Base-by-base conservation (phyloP, 352 stramenopile species). In the Globisporangium camurandrum region DNA sequence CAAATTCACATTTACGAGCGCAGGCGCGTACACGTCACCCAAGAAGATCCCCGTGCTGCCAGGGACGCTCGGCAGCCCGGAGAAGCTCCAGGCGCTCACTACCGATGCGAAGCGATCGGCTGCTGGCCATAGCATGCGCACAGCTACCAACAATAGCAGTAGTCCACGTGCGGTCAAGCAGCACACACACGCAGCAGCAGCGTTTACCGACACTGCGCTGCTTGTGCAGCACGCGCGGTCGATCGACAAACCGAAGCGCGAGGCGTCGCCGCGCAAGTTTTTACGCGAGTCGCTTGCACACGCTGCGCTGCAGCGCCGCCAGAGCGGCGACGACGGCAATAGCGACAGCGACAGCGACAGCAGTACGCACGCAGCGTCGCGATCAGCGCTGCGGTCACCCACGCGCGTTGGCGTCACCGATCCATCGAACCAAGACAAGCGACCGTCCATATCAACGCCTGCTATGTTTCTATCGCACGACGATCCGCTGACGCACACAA, bases 31-130 rank as follows among this genome's bases (percentile, higher is more conserved):
- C 61, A 82, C 69, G 36, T 84, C 78, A 11, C 78, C 78, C 0
- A 89, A 86, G 75, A 89, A 87, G 48, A 72, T 89, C 20, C 78
- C 78, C 0, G 62, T 85, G 34, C 85, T 89, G 38, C 75, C 78
- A 2, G 75, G 78, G 12, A 89, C 69, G 17, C 26, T 76, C 7
- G 59, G 69, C 33, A 88, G 72, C 23, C 77, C 75, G 0, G 75
- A 86, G 51, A 75, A 74, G 38, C 19, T 16, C 27, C 71, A 72
- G 40, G n/a, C n/a, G n/a, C n/a, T n/a, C n/a, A n/a, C n/a, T n/a
- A n/a, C n/a, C n/a, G n/a, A n/a, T n/a, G n/a, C n/a, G n/a, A n/a
- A n/a, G n/a, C n/a, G n/a, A n/a, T n/a, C n/a, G n/a, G n/a, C n/a
- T n/a, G n/a, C n/a, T n/a, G n/a, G n/a, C n/a, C n/a, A n/a, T n/a